Evolutionary conservation across 768 basidiomycete genomes (phyloP).

Genomic region (Melanogaster broomeanus): DNA sequence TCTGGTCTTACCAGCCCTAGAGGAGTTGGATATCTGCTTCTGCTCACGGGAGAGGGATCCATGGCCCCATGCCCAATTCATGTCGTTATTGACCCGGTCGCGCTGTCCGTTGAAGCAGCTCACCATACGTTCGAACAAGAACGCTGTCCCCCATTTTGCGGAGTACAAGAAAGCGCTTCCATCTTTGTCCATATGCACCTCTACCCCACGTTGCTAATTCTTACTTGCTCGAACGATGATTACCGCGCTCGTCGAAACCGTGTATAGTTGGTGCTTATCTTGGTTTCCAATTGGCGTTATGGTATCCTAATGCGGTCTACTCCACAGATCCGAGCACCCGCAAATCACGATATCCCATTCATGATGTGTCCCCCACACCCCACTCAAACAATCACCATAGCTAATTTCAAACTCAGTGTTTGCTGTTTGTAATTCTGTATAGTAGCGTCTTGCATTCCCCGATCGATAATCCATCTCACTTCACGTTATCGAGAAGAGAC

Average conservation of each 20-base stretch:
- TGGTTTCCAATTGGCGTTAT: not conserved
- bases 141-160: constrained; percentile 16
- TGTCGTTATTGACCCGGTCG: constrained; percentile 25
- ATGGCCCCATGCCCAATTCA: constrained; percentile 30
- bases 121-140: constrained; percentile 25
- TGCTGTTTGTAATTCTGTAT: not conserved
- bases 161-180: constrained; percentile 26
- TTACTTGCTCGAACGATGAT: not conserved
- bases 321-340: not conserved
- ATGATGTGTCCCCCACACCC: too few relatives aligned
- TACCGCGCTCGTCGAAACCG: not conserved
- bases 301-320: not conserved
- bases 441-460: not conserved
- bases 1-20: constrained; percentile 26
- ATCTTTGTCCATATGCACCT: constrained; percentile 17
- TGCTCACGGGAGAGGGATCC: constrained; percentile 28
- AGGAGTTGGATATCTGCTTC: constrained; percentile 34
- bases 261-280: not conserved
- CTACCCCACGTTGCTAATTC: not conserved
- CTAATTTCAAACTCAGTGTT: not conserved
- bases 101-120: constrained; percentile 23
- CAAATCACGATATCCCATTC: not conserved
- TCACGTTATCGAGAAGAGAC: not conserved
- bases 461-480: not conserved
- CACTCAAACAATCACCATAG: too few relatives aligned